Evolutionary conservation across 768 basidiomycete genomes (phyloP), one percentile per base, ranked within the genome.

Genomic region (Kwoniella dendrophila): DNA sequence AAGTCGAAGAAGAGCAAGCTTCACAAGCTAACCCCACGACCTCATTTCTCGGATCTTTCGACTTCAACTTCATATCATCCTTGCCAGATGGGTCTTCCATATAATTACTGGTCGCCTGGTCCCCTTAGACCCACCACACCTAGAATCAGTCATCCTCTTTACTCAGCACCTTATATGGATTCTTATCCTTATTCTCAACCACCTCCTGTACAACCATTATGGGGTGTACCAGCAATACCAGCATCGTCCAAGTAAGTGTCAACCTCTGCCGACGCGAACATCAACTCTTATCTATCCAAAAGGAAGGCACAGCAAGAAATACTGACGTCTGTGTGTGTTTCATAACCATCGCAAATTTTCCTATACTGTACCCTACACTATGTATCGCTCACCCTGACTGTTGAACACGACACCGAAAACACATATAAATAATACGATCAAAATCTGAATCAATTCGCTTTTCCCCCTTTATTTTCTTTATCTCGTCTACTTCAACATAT

Each of bases 201-300:
- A n/a, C 33, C 38, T 27, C 53, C n/a, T 20, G 0, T 34, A 14
- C 20, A 34, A 14, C 51, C 36, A 1, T 26, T 30, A 26, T 56
- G 60, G 60, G 60, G 49, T 11, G 56, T 64, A 7, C 63, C 63
- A 20, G 49, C 29, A n/a, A 64, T 64, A 10, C 56, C 48, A 18
- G 47, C 56, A 2, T 59, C 49, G 18, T 47, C 51, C n/a, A 58
- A 54, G 63, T 58, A 57, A 59, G 56, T 59, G 10, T 18, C 4
- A 4, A 14, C 4, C 22, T 27, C 27, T 38, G 38, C 41, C 40
- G 38, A 54, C 40, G 34, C n/a, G 24, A 51, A 51, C 45, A 10
- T 48, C 26, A 48, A 6, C 26, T 48, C 27, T 29, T 26, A 29
- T 27, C 7, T 48, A 8, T 7, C 24, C 41, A 10, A 43, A 10